Conservation (phyloP, 768 basidiomycete genomes). For the Termitomyces sp. region DNA sequence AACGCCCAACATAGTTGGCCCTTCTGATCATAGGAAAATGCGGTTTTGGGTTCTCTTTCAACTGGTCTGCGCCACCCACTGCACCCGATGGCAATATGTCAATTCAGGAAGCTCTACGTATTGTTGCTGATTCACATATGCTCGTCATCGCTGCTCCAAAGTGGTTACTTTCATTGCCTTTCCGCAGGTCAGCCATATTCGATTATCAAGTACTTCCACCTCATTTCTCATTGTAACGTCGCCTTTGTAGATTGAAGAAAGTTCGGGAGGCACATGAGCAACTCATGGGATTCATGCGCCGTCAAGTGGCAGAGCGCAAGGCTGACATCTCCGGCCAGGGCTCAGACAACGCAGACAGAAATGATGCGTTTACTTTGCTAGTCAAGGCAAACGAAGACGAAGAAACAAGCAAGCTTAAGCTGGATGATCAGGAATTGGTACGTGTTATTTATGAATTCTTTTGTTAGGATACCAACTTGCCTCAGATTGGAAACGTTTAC, state of each 20-base stretch:
- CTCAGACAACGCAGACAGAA: constrained; percentile 7
- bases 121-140: constrained; percentile 30
- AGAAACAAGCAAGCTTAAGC: constrained; percentile 35
- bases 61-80: constrained; percentile 38
- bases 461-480: background rate
- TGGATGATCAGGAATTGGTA: constrained; percentile 42
- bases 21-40: constrained; percentile 44
- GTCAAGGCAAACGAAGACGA: constrained; percentile 48
- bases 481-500: constrained; percentile 53
- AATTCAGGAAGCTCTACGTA: constrained; percentile 35
- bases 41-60: constrained; percentile 45
- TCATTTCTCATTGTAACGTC: background rate
- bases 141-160: constrained; percentile 30
- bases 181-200: constrained; percentile 28
- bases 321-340: constrained; percentile 23
- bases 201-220: background rate
- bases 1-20: constrained; percentile 30
- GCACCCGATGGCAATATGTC: constrained; percentile 37
- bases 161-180: constrained; percentile 37
- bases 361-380: constrained; percentile 42
- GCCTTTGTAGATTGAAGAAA: constrained; percentile 25
- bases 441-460: constrained; percentile 8
- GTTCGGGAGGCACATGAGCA: constrained; percentile 29
- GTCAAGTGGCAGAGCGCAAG: constrained; percentile 34
- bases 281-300: constrained; percentile 37